A percentile compares a stretch with the other conserved stretches of the same genome.
Conservation (phyloP, 441 rosid genomes). For the Melastoma candidum region DNA sequence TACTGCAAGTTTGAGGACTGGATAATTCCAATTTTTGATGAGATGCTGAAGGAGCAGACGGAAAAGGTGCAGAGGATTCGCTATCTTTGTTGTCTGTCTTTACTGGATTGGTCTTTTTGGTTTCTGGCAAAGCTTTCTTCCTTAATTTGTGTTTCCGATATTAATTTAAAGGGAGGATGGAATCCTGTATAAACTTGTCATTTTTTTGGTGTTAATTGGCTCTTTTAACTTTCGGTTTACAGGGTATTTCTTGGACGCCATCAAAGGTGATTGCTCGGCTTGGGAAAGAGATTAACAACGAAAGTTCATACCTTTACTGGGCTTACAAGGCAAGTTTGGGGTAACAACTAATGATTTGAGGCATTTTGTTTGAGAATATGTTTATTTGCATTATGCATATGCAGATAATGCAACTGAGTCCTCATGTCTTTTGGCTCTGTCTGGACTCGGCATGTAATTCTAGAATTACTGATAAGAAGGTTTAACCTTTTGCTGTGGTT, state of each 20-base stretch:
- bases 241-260: constrained; percentile 81
- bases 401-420: too few species aligned
- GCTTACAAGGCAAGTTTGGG: constrained; percentile 59
- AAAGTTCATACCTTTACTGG: constrained; percentile 86
- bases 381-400: too few species aligned
- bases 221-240: constrained; percentile 13
- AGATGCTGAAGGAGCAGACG: constrained; percentile 78
- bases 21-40: constrained; percentile 81
- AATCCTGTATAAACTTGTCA: too few species aligned
- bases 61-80: constrained; percentile 42
- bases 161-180: too few species aligned
- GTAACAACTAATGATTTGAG: too few species aligned
- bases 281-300: constrained; percentile 78
- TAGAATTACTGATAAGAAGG: too few species aligned
- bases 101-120: constrained; percentile 2
- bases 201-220: neutral
- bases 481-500: too few species aligned
- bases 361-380: too few species aligned
- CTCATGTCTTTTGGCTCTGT: too few species aligned
- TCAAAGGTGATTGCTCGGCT: constrained; percentile 65
- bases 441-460: too few species aligned
- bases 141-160: too few species aligned
- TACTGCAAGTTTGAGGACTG: constrained; percentile 95
- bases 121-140: too few species aligned
- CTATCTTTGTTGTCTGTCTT: neutral